Base-by-base conservation (phyloP, 495 filamentous ascomycete genomes). In the Daldinia bambusicola region DNA sequence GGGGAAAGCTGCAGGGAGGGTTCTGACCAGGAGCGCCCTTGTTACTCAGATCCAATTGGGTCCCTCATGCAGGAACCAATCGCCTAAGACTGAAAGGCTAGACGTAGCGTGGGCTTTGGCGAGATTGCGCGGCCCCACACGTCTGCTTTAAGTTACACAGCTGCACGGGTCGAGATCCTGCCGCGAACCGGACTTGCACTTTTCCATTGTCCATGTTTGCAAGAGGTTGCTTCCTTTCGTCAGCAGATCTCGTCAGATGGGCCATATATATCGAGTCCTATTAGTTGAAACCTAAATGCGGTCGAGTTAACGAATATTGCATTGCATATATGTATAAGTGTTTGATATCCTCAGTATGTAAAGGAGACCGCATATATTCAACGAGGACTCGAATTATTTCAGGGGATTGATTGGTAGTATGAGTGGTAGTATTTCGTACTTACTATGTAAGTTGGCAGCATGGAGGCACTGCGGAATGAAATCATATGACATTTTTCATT, bases 51-150 rank as follows among this genome's bases (percentile, higher is more conserved):
- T 58, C 43, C 58, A 45, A 43, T 51, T 64, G 40, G 55, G 55
- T 56, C 51, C 5, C 57, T 30, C 43, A 67, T 61, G 69, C 64
- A 68, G 69, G 63, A 67, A 65, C 64, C 36, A 67, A 63, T 57
- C 69, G 65, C 63, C 64, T 52, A 68, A 67, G 61, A 67, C 53
- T 63, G 64, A 63, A 41, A 63, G 20, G 3, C 68, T 55, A 48
- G 58, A 58, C 16, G 26, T 63, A 63, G 69, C 59, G 59, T 67
- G 58, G 41, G 43, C 34, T 37, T 68, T 63, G 61, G 69, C 69
- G 69, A 72, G 50, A 72, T 72, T 68, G 64, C 69, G 50, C 45
- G 16, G 61, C 69, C 43, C 64, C 69, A 55, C 69, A 41, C 38
- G 9, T 31, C 52, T 13, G 51, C 63, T 57, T 72, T 31, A 32